Evolutionary conservation across 2,329 filamentous ascomycete genomes (phyloP), one percentile per base, ranked within the genome.

Genomic region (Diaporthe ilicicola): DNA sequence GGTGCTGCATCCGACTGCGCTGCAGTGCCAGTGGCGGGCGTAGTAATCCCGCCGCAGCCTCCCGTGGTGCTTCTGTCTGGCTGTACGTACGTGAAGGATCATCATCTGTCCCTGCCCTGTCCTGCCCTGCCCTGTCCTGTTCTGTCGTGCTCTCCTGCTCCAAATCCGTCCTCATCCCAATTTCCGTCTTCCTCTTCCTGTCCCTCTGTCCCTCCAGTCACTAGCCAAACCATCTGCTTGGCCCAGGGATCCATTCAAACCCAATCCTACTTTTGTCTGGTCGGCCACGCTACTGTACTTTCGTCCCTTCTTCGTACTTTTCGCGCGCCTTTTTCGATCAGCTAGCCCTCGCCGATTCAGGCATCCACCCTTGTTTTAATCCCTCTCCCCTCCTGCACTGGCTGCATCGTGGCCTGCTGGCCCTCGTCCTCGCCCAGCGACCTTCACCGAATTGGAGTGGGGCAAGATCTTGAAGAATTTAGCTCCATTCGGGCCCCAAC

Each of bases 391-490:
- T 24, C 59, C 27, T 10, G 27, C 24, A 22, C 55, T 42, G 55
- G 55, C 55, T 59, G 55, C 13, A 59, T 59, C 55, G 55, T 15
- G 15, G 17, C 34, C 54, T 55, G 51, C 19, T 22, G 51, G 50
- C 27, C 50, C 50, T 55, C 24, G 10, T 67, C 24, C 17, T 24
- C n/a, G 34, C 32, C 48, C 62, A 44, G 50, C 56, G 19, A 15
- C 39, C 42, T 50, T 46, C 42, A 54, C 65, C 65, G 65, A 50
- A 50, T 27, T 37, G 29, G 19, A 50, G 65, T 68, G 65, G 65
- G 65, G 53, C n/a, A 56, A 59, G 65, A 53, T 39, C 39, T 34
- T 59, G 65, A 62, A 68, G 65, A 68, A 68, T 59, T 51, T 68
- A 59, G 65, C 53, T 54, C 65, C 53, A 62, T 62, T n/a, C 48